These are phyloP conservation scores for Juglanconis juglandina DNA, from an alignment of 2,329 filamentous ascomycete species.

Conservation along the genomic window DNA sequence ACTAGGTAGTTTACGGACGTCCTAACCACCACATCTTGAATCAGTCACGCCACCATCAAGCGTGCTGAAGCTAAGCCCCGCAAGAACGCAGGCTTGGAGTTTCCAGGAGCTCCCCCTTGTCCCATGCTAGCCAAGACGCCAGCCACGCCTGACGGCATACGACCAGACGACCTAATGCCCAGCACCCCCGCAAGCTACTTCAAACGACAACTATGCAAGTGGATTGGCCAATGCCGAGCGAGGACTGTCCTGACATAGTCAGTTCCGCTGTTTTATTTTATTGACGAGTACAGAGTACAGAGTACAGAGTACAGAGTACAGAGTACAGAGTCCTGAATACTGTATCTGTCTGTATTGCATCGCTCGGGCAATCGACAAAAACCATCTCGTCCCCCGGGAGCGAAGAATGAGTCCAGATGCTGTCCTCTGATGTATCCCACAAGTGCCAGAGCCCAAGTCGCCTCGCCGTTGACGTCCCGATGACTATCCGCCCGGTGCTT, in stretches of 20 bases:
- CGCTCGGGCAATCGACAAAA: too few relatives aligned
- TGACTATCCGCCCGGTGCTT: too few relatives aligned
- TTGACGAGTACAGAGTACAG: not conserved
- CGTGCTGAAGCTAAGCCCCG: conserved; percentile 9
- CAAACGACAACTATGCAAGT: not conserved
- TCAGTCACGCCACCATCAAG: conserved; percentile 3
- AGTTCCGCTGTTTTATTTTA: not conserved
- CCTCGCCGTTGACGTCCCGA: too few relatives aligned
- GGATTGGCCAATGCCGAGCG: conserved; percentile 9
- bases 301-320: too few relatives aligned
- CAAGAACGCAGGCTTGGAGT: not conserved
- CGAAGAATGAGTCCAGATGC: too few relatives aligned
- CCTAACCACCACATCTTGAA: not conserved
- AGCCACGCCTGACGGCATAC: conserved; percentile 2
- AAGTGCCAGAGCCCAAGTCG: too few relatives aligned
- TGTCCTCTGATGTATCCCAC: too few relatives aligned
- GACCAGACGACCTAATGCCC: not conserved
- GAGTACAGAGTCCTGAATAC: too few relatives aligned
- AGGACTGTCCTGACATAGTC: not conserved
- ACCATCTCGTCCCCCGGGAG: too few relatives aligned
- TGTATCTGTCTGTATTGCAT: too few relatives aligned
- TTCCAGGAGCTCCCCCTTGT: not conserved
- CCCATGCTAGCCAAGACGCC: not conserved
- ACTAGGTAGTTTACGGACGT: not conserved
- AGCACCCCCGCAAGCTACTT: conserved; percentile 1